Percentiles rank a stretch among this genome's conserved stretches.
phyloP scores from a whole-genome alignment of 345 rosid genomes.

The Pseudoturritis turrita region DNA sequence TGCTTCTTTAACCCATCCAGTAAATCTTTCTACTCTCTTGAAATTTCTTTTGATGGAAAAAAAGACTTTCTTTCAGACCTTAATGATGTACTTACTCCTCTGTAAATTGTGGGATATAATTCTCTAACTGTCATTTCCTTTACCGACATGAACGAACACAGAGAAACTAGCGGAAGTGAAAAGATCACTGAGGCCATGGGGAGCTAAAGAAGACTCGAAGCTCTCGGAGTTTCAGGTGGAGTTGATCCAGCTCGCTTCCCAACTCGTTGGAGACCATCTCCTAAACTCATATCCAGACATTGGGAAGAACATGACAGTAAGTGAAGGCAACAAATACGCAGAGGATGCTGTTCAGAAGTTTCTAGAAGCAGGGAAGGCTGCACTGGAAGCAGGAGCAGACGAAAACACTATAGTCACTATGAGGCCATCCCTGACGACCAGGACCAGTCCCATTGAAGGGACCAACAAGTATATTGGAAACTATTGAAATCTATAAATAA shows the following conservation, averaged over 20 bases:
- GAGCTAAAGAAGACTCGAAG: constrained; percentile 66
- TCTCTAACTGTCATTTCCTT: background rate
- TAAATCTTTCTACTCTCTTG: too few species aligned
- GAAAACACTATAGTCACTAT: constrained; percentile 84
- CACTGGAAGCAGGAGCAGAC: constrained; percentile 88
- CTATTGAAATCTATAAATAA: constrained; percentile 6
- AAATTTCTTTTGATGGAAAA: too few species aligned
- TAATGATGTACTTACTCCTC: background rate
- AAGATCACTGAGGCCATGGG: constrained; percentile 56
- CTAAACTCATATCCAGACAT: constrained; percentile 76
- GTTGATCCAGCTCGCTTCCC: constrained; percentile 93
- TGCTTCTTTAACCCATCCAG: too few species aligned
- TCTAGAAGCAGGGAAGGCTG: constrained; percentile 89
- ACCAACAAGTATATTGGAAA: constrained; percentile 11
- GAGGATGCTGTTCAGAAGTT: constrained; percentile 89
- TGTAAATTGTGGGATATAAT: background rate
- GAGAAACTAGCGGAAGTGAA: constrained; percentile 74
- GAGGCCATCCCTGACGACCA: constrained; percentile 79
- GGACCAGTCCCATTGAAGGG: constrained; percentile 20
- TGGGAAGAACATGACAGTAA: constrained; percentile 83
- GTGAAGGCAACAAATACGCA: constrained; percentile 76
- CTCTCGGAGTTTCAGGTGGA: constrained; percentile 94
- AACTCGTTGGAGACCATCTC: constrained; percentile 85
- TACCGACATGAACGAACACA: constrained; percentile 25
- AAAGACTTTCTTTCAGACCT: background rate